Evolutionary conservation across 345 rosid genomes (phyloP), one percentile per base, ranked within the genome.

Genomic region (Sapria himalayana): DNA sequence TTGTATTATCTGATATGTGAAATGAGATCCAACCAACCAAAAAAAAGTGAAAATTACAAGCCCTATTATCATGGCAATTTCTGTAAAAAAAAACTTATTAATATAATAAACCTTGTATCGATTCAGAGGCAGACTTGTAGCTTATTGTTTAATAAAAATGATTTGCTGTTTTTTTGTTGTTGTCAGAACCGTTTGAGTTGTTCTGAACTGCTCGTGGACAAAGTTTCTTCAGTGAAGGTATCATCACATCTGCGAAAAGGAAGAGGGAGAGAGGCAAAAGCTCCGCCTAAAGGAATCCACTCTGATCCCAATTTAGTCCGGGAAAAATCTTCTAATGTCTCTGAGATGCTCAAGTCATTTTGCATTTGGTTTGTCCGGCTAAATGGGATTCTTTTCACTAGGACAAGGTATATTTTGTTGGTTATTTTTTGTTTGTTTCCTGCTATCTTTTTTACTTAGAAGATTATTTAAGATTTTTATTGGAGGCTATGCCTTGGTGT

Each of bases 311-410:
- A 33, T 44, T 41, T 57, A 61, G 47, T 55, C 46, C 72, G 57
- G 65, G 92, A 69, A 56, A 62, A 33, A 56, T 48, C 42, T 29
- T 50, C 73, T 9, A 55, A 38, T 27, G 39, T 57, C 46, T 67
- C 33, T 29, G 92, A 76, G 50, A 57, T 50, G 36, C 54, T 45
- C 29, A 89, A 67, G 61, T 57, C 73, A 3, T 79, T 89, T 24
- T 74, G 93, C 62, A 70, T 61, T 40, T 66, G 77, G 16, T 78
- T 89, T 74, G 82, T 82, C 39, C 93, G 91, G 29, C 59, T 82
- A 35, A 82, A 78, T 51, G 98, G 94, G 44, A 74, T 89, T 63
- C 80, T 89, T 17, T 89, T 89, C 50, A 82, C 98, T n/a, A 71
- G 77, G 43, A 78, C 91, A 44, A 89, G 98, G 98, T 89, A 63